phyloP scores from a whole-genome alignment of 2,329 filamentous ascomycete species.

The Kalaharituber pfeilii region DNA sequence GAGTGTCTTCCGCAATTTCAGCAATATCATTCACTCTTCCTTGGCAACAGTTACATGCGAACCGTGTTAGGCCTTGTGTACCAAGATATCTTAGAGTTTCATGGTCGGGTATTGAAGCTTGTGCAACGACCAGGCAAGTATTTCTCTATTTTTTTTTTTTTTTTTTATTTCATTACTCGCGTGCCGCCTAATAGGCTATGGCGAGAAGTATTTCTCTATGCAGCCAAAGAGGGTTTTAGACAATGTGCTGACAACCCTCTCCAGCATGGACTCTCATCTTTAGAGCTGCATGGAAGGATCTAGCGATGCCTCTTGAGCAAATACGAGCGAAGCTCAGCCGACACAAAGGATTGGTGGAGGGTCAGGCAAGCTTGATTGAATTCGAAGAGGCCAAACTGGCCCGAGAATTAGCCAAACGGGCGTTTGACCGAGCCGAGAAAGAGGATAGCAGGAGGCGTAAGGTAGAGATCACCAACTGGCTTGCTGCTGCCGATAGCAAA shows the following conservation, averaged over 20 bases:
- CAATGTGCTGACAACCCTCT: slow-evolving; percentile 25
- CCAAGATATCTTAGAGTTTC: slow-evolving; percentile 29
- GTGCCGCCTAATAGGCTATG: no score
- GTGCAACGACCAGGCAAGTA: no score
- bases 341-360: slow-evolving; percentile 24
- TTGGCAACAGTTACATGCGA: slow-evolving; percentile 22
- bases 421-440: slow-evolving; percentile 15
- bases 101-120: slow-evolving; percentile 24
- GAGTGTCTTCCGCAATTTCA: slow-evolving; percentile 27
- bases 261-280: slow-evolving; percentile 26
- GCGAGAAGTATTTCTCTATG: no score
- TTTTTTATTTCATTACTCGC: no score
- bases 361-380: slow-evolving; percentile 22
- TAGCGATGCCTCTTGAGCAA: no score
- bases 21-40: slow-evolving; percentile 25
- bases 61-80: slow-evolving; percentile 27
- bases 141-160: no score
- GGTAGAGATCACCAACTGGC: slow-evolving; percentile 18
- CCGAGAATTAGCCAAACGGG: slow-evolving; percentile 20
- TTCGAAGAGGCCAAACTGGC: slow-evolving; percentile 20
- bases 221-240: slow-evolving; percentile 2
- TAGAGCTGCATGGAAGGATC: slow-evolving; percentile 21
- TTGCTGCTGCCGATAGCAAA: slow-evolving; percentile 14
- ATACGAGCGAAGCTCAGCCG: slow-evolving; percentile 24
- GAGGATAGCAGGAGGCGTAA: slow-evolving; percentile 14